Conservation (phyloP, 768 basidiomycete species). For the Tylopilus rubrobrunneus region DNA sequence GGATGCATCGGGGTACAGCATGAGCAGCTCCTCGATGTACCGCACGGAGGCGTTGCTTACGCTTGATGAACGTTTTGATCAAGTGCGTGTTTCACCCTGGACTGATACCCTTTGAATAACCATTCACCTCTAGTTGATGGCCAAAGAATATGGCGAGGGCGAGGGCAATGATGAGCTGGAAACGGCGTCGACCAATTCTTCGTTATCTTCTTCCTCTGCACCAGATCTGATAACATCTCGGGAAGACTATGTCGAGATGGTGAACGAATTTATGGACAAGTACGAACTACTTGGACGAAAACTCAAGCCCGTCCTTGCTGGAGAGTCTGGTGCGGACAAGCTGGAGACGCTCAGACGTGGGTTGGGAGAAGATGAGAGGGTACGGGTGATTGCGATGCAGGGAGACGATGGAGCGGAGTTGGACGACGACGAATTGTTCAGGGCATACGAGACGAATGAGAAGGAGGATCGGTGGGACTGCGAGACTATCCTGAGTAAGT, state of each 20-base stretch:
- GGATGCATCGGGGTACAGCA: constrained; percentile 91
- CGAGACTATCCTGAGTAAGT: constrained; percentile 90
- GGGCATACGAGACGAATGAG: constrained; percentile 37
- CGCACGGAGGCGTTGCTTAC: constrained; percentile 85
- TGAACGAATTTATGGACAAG: constrained; percentile 90
- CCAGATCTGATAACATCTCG: constrained; percentile 77
- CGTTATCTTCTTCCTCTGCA: constrained; percentile 45
- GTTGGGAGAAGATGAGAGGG: constrained; percentile 65
- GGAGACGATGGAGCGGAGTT: constrained; percentile 46
- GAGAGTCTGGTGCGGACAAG: constrained; percentile 72
- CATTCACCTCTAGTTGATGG: constrained; percentile 52
- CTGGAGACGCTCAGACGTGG: constrained; percentile 75
- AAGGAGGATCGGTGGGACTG: constrained; percentile 90
- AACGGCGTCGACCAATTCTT: constrained; percentile 34
- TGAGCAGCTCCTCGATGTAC: constrained; percentile 96
- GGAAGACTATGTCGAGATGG: constrained; percentile 85
- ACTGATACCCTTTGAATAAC: neutral
- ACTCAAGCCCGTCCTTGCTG: constrained; percentile 71
- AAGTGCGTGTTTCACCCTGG: constrained; percentile 48
- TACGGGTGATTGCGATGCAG: constrained; percentile 41
- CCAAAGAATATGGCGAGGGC: constrained; percentile 69
- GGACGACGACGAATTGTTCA: constrained; percentile 41
- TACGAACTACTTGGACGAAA: constrained; percentile 90
- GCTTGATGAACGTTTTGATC: constrained; percentile 91
- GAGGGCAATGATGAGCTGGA: constrained; percentile 55